Evolutionary conservation across 225 moss, liverwort and hornwort genomes (phyloP).

Genomic region (Neckera pumila): DNA sequence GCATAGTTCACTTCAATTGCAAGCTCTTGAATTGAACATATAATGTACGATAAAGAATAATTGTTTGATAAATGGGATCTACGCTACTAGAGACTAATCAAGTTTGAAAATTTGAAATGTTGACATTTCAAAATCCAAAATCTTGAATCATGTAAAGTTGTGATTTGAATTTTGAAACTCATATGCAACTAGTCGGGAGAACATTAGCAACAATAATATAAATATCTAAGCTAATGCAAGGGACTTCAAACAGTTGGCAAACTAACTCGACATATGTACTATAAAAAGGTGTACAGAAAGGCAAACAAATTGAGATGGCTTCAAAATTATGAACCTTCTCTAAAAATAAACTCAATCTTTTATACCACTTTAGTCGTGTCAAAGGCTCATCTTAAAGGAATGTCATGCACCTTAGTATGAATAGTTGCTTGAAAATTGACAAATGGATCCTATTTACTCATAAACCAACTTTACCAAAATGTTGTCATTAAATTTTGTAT

Average conservation of each 20-base stretch:
- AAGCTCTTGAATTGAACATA: fast-evolving
- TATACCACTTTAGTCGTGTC: fast-evolving
- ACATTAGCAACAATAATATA: neutral
- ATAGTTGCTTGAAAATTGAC: neutral
- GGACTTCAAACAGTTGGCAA: neutral
- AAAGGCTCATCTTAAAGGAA: neutral
- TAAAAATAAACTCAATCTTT: neutral
- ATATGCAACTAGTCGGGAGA: fast-evolving
- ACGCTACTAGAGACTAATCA: neutral
- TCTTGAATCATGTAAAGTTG: neutral
- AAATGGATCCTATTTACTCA: fast-evolving
- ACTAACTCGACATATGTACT: neutral
- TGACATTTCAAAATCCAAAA: neutral
- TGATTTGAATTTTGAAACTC: neutral
- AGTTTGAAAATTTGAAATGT: neutral
- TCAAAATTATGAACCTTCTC: neutral
- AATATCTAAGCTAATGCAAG: neutral
- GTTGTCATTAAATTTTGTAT: neutral
- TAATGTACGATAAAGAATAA: fast-evolving
- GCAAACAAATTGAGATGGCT: neutral
- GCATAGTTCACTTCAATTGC: neutral
- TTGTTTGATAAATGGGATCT: neutral
- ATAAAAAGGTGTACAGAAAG: neutral
- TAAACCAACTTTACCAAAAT: neutral
- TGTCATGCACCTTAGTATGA: neutral